Base-by-base conservation (phyloP, 176 grass and related monocot genomes). In the Aegilops sharonensis region DNA sequence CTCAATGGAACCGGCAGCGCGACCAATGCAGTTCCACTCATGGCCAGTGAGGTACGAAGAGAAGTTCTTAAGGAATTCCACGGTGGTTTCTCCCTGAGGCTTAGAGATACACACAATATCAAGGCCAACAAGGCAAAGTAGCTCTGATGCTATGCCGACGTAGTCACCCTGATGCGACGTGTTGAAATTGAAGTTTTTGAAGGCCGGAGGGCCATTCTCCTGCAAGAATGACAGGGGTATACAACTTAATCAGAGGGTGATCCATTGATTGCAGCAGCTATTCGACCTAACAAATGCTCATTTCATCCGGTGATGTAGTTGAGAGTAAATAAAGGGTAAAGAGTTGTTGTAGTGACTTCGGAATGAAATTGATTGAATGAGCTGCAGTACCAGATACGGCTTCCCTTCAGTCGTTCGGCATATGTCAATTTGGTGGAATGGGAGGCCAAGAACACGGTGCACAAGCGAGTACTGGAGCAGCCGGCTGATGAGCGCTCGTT, bases 131-230 rank as follows among this genome's bases (percentile, higher is more conserved):
- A 95, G 84, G 75, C 91, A 92, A 5, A 87, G 6, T 1, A 86
- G 85, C 50, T 95, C 95, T 9, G 89, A 98, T 82, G 93, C 91
- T 78, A 98, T 85, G 37, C 96, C 93, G 10, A 94, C 96, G 15
- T 91, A 98, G 64, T 88, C 85, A 29, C 96, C 96, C 88, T 95
- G 96, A 80, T 95, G 92, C 13, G 93, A 98, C 13, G 86, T 54
- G 75, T 83, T 95, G 71, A 94, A 98, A 77, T 95, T 95, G 81
- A 95, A 94, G 64, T 85, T 89, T 57, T 86, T 82, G 79, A 92
- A 85, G 29, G 48, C 6, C 31, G 9, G 27, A 25, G 70, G 45
- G 35, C 47, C 3, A 25, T 75, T 48, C 35, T 83, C 39, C 96
- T 87, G 90, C 80, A 85, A 71, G 72, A 86, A 86, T 9, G 18